These are phyloP conservation scores for Torulaspora globosa DNA, from an alignment of 1,139 yeast species.

Conservation along the genomic window DNA sequence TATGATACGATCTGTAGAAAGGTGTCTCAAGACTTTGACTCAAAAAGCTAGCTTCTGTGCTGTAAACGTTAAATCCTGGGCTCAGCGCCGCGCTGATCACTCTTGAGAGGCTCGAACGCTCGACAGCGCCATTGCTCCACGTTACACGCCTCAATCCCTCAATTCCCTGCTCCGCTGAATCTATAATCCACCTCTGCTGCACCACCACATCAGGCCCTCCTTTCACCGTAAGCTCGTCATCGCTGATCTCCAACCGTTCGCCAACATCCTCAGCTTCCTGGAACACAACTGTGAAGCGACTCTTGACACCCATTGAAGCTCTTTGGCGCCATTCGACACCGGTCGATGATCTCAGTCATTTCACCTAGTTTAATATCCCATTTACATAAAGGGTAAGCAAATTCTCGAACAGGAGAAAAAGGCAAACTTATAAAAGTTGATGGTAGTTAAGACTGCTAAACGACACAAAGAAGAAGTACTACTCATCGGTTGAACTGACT, in stretches of 20 bases:
- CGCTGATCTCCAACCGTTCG: conserved; percentile 14
- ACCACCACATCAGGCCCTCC: conserved; percentile 14
- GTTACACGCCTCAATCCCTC: conserved; percentile 17
- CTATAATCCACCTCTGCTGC: conserved; percentile 16
- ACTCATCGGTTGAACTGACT: conserved; percentile 2
- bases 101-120: neutral
- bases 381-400: conserved; percentile 4
- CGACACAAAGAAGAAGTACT: neutral
- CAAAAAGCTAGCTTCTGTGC: neutral
- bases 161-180: neutral
- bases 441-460: no score
- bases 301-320: conserved; percentile 7
- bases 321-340: neutral
- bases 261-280: conserved; percentile 18
- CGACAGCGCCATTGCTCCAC: conserved; percentile 14
- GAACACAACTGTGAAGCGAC: conserved; percentile 22
- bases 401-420: conserved; percentile 3
- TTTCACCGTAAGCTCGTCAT: conserved; percentile 18
- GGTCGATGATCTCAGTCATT: neutral
- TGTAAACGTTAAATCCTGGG: conserved; percentile 27
- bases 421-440: neutral
- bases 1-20: conserved; percentile 16
- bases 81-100: conserved; percentile 7
- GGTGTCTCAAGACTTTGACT: conserved; percentile 15
- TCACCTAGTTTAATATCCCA: neutral